Evolutionary conservation across 179 eudicot genomes (phyloP), one percentile per base, ranked within the genome.

Genomic region (Pouteria campechiana): DNA sequence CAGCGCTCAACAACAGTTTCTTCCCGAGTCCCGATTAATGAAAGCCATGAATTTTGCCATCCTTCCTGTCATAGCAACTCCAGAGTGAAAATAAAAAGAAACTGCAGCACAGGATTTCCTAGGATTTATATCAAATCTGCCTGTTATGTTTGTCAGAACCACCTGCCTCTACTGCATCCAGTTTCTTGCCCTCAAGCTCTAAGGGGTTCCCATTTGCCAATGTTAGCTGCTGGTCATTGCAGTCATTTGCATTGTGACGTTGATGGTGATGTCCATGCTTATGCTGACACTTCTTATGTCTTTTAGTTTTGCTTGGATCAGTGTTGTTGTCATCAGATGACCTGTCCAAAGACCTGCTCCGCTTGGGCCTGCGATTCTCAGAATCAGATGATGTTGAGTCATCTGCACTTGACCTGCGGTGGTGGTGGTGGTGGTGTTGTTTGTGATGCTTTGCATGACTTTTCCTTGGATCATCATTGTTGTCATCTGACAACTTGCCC

Each of bases 401-500:
- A 53, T 37, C 61, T 32, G 72, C 56, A 38, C 48, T 59, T 7
- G 63, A 50, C 34, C 59, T 48, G 40, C 45, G 42, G n/a, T 48
- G 44, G 18, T 31, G 35, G 6, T 55, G 44, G 18, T 32, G 27
- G n/a, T 36, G 58, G 39, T 67, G 74, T 64, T 41, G 77, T 55
- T 48, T 69, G 42, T 48, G 57, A 46, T 38, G 74, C 64, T 63
- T 76, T 6, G 27, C 38, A 44, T 37, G 69, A 38, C 32, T 44
- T 44, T 46, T 72, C 46, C 37, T 62, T 17, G 11, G 40, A 14
- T 18, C 47, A 12, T 46, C 66, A 41, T 50, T 42, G 50, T 48
- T 44, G 17, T 68, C 75, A 54, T 68, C 69, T 11, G 78, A 54
- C 19, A 69, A 60, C 25, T 52, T 68, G 16, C 69, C 72, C 31